Evolutionary conservation across 495 filamentous ascomycete species (phyloP), one percentile per base, ranked within the genome.

Genomic region (Apiosordaria backusii): DNA sequence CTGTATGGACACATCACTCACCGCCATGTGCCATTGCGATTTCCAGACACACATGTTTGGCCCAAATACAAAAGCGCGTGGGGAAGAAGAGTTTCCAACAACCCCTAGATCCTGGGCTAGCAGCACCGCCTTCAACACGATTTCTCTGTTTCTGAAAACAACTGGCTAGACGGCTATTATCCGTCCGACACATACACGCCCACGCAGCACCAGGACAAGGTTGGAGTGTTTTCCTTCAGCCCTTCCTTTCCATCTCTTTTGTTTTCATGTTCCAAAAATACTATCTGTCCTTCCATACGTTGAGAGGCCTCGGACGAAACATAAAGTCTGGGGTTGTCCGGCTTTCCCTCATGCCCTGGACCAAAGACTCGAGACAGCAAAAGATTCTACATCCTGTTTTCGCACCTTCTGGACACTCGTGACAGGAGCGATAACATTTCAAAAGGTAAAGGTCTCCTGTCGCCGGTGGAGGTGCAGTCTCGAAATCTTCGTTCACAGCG

Each of bases 241-340:
- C 19, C 26, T 16, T 5, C n/a, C 53, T 55, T 21, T n/a, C 21
- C 15, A 10, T 45, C 35, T 45, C 35, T 45, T 45, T 15, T 45
- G 35, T 45, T 45, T 45, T 13, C 35, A 45, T 9, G 58, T 29
- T 65, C 66, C 66, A 61, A 65, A 62, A 65, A 65, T 62, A 65
- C 35, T 60, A 45, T 29, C 16, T 62, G 0, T 24, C 5, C 24
- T 22, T 24, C 24, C 27, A 13, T 6, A 57, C 10, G n/a, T 19
- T 61, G 53, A 55, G n/a, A 25, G 53, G 57, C 26, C 10, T 26
- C 35, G 3, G 4, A 24, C 24, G 10, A 23, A 16, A 21, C 24
- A 26, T 61, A 57, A 50, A 45, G 40, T 1, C 18, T 16, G 10
- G 35, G 13, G 10, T 13, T 19, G 9, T 4, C 45, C 16, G 5